Evolutionary conservation across 2,329 filamentous ascomycete species (phyloP), one percentile per base, ranked within the genome.

Genomic region (Xylaria hypoxylon): DNA sequence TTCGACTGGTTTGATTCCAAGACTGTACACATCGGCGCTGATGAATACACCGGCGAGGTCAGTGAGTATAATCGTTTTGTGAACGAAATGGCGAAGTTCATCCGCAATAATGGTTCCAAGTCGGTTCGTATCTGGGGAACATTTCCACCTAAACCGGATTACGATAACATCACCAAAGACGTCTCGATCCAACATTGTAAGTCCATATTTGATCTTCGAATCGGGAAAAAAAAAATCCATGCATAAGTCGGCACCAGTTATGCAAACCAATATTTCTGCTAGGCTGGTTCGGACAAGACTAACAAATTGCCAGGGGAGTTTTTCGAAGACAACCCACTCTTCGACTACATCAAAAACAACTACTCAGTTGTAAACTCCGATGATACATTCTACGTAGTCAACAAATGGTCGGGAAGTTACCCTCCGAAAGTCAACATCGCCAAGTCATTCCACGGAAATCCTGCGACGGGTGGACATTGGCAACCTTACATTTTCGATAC

Each of bases 1-100:
- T 70, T 87, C 3, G 83, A 82, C 1, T 87, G 86, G 86, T 87
- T 88, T 65, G 80, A 86, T 28, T 81, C 78, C 3, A 87, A 86
- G 70, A 82, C 82, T 1, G 83, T 87, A 1, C 83, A 86, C 65
- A 83, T 88, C 13, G 86, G 86, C 0, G 86, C 86, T 0, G 85
- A 87, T 64, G 86, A 88, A 70, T 88, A 88, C 66, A 77, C 80
- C 0, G 79, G 78, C 0, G 77, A 82, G 0, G 80, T 78, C 0
- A 77, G 79, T 15, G 83, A 84, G 8, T 87, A 88, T 67, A 86
- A 85, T 56, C 69, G 67, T 1, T 87, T 86, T 62, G 85, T 87
- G 33, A 86, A 84, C 66, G 80, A 80, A 26, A 83, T 88, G 80
- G 76, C 82, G 3, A 68, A 73, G 1, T 86, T 82, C 62, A 81